Percentiles rank a stretch among this genome's conserved stretches.
Evolutionary conservation across 2,329 filamentous ascomycete genomes (phyloP).

Genomic region (Colletotrichum magnum): DNA sequence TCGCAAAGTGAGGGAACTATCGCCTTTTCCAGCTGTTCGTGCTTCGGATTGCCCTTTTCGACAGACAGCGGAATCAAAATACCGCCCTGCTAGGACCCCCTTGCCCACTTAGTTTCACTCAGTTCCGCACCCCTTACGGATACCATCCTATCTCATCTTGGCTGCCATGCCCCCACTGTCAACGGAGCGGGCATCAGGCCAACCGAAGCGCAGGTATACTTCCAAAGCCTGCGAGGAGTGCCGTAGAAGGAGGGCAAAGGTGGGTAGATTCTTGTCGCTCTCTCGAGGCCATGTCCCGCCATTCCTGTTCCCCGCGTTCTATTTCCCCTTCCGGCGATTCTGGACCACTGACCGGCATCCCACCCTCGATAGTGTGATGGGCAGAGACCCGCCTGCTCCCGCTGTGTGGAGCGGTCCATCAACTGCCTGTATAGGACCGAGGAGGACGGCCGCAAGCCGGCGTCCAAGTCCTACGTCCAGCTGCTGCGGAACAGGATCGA

Average conservation of each 20-base stretch:
- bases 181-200: constrained; percentile 27
- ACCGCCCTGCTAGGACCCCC: constrained; percentile 14
- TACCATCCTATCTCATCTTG: neutral
- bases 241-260: constrained; percentile 53
- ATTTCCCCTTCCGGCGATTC: too few relatives aligned
- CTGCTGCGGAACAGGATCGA: constrained; percentile 51
- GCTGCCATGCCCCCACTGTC: constrained; percentile 30
- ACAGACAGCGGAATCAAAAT: neutral
- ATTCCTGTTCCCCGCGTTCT: neutral
- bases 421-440: constrained; percentile 49
- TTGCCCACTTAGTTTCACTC: constrained; percentile 7
- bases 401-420: constrained; percentile 48
- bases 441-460: constrained; percentile 52
- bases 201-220: constrained; percentile 42
- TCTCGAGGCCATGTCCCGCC: neutral
- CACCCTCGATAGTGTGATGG: constrained; percentile 49
- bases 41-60: neutral
- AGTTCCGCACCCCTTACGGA: neutral
- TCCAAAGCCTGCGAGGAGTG: constrained; percentile 53
- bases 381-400: constrained; percentile 48
- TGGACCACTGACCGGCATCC: constrained; percentile 8
- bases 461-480: constrained; percentile 52
- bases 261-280: constrained; percentile 29
- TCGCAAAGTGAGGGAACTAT: neutral
- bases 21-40: neutral